Evolutionary conservation across 2,329 filamentous ascomycete species (phyloP), one percentile per base, ranked within the genome.

Genomic region (Aspergillus sp.): DNA sequence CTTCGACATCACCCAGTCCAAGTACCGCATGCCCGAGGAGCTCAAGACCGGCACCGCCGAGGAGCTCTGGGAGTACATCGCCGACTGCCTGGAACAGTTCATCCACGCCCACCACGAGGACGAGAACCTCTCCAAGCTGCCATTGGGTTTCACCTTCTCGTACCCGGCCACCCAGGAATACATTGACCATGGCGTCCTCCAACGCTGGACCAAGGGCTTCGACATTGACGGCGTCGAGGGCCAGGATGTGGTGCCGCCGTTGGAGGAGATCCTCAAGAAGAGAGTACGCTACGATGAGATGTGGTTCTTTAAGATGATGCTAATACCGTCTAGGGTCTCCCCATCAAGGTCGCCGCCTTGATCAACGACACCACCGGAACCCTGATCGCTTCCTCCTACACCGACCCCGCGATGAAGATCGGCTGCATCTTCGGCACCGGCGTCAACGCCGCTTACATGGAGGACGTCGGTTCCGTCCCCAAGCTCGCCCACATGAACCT

Each of bases 361-460:
- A 94, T 97, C 76, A 99, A 99, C 72, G 94, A 99, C 72, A 99
- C 94, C 45, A 97, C 93, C 16, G 94, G 94, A 65, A 99, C 94
- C 29, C 79, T 99, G 65, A 96, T 99, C 66, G 94, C 94, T 56
- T 97, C 93, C 21, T 88, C 91, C 25, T 99, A 99, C 76, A 97
- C 93, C n/a, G 92, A 99, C 70, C 78, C 87, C 43, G 85, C 87
- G 62, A 95, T 97, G 84, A 91, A 86, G 76, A 94, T 97, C 65
- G 94, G 94, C 51, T 97, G 93, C 75, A 99, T 99, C 69, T 99
- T 99, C 66, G 94, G 94, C 64, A 99, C 94, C 11, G 94, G 94
- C 54, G 97, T 94, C 78, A 99, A 99, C 67, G 94, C 93, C 38
- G 94, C 94, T 36, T 99, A 99, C 78, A 96, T 99, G 88, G 94